Evolutionary conservation across 352 stramenopile species (phyloP).

Genomic region (Globisporangium recalcitrans): DNA sequence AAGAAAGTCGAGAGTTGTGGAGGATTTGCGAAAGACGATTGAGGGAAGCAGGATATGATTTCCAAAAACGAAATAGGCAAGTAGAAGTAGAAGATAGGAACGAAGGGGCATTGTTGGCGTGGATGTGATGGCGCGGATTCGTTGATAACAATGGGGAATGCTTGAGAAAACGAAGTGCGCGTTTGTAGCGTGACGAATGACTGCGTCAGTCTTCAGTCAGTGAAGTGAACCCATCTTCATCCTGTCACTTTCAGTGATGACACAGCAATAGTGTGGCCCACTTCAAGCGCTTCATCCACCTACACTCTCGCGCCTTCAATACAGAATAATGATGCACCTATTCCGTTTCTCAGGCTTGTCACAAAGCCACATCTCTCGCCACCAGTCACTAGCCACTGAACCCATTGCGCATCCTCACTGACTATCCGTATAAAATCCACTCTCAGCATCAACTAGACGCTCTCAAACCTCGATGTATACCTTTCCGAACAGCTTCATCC

Average conservation of each 20-base stretch:
- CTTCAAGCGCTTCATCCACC: too few relatives aligned
- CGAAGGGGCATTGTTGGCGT: not conserved
- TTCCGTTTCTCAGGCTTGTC: not conserved
- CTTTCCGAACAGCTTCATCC: not conserved
- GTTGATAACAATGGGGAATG: not conserved
- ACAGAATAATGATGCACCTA: not conserved
- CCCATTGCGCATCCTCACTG: not conserved
- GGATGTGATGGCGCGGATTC: not conserved
- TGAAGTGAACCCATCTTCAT: too few relatives aligned
- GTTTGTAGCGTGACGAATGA: too few relatives aligned
- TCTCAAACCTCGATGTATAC: not conserved
- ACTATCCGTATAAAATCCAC: constrained; percentile 4
- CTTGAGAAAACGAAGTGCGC: too few relatives aligned
- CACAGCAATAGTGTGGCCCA: too few relatives aligned
- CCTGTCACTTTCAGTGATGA: too few relatives aligned
- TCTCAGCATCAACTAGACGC: not conserved
- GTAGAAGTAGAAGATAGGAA: not conserved
- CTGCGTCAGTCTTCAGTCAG: too few relatives aligned
- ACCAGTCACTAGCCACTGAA: not conserved
- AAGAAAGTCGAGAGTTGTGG: not conserved
- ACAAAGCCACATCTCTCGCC: not conserved
- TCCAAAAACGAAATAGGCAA: not conserved
- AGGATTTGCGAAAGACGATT: not conserved
- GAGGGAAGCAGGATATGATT: too few relatives aligned
- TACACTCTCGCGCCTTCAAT: too few relatives aligned